Evolutionary conservation across 176 grass and related monocot genomes (phyloP).

Genomic region (Elymus sibiricus): DNA sequence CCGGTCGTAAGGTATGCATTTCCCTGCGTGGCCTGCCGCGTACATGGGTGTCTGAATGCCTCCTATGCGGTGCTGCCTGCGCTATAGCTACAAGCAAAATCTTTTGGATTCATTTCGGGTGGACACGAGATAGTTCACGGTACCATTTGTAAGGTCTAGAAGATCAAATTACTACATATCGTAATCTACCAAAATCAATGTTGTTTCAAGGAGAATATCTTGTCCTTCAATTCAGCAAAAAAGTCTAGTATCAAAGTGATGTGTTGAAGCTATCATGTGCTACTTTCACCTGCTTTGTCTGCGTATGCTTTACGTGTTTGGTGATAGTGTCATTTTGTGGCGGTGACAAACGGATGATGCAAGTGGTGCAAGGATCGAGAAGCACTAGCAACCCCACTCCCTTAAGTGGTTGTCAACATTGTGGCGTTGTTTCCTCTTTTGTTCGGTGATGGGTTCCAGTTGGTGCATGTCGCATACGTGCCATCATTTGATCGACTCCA

Average conservation of each 20-base stretch:
- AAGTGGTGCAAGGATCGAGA: background rate
- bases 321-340: background rate
- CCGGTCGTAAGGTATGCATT: background rate
- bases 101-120: no score
- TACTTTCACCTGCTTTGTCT: background rate
- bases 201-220: background rate
- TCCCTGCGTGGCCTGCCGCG: background rate
- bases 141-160: background rate
- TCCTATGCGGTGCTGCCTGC: no score
- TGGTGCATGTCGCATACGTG: constrained; percentile 23
- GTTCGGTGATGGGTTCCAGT: constrained; percentile 29
- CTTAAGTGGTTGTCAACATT: constrained; percentile 4
- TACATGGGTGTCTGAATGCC: background rate
- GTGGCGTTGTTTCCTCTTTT: background rate
- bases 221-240: background rate
- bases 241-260: background rate
- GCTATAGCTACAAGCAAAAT: no score
- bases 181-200: background rate
- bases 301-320: background rate
- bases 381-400: constrained; percentile 3
- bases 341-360: background rate
- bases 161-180: background rate
- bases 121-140: background rate
- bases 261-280: background rate
- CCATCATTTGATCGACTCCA: background rate